phyloP scores from a whole-genome alignment of 352 stramenopile genomes.

The Phytophthora foliorum region DNA sequence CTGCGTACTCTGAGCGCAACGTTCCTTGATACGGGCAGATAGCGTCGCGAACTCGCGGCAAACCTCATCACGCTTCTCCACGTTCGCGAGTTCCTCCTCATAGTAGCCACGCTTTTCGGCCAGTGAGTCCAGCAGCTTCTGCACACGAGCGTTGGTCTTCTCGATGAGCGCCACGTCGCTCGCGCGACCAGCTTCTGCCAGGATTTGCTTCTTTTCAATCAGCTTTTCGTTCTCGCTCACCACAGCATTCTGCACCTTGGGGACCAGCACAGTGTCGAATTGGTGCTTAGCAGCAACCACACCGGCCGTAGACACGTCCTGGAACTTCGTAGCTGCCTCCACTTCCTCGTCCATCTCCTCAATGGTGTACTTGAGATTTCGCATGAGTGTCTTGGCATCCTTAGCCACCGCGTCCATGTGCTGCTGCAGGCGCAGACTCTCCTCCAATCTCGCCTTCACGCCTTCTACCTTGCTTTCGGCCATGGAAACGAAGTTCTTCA shows the following conservation, averaged over 20 bases:
- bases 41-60: constrained; percentile 83
- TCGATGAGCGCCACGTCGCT: constrained; percentile 80
- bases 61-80: constrained; percentile 80
- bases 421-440: constrained; percentile 68
- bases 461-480: constrained; percentile 77
- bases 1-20: constrained; percentile 75
- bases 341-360: constrained; percentile 92
- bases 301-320: constrained; percentile 75
- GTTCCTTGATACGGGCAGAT: constrained; percentile 84
- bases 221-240: constrained; percentile 87
- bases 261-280: constrained; percentile 75
- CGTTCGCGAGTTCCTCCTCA: constrained; percentile 75
- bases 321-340: constrained; percentile 73
- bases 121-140: constrained; percentile 73
- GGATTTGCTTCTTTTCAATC: constrained; percentile 77
- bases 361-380: constrained; percentile 90
- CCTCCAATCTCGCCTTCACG: constrained; percentile 63
- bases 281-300: constrained; percentile 74
- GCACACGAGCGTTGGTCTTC: constrained; percentile 73
- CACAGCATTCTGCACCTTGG: constrained; percentile 76
- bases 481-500: constrained; percentile 81
- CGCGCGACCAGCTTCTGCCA: constrained; percentile 65
- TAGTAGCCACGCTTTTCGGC: constrained; percentile 83
- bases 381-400: constrained; percentile 87
- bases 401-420: constrained; percentile 88